phyloP scores from a whole-genome alignment of 805 yeast species.

The Ogataea glucozyma region DNA sequence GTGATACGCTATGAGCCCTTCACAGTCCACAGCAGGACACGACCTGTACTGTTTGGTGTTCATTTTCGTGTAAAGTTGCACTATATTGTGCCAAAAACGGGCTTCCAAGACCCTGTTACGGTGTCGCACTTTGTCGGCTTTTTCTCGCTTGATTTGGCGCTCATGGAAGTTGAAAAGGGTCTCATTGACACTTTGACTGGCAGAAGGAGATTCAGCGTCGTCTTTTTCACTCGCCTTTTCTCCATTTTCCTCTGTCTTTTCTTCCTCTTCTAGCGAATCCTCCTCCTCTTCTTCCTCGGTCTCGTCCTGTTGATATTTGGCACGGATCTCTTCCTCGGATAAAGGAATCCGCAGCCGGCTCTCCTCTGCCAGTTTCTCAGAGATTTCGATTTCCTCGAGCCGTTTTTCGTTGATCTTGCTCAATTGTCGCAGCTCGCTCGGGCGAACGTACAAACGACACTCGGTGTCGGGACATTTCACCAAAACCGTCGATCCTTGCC shows the following conservation, averaged over 20 bases:
- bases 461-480: constrained; percentile 68
- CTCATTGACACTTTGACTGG: constrained; percentile 5
- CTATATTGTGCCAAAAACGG: constrained; percentile 44
- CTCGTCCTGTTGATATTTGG: constrained; percentile 20
- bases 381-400: constrained; percentile 9
- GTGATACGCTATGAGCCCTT: constrained; percentile 46
- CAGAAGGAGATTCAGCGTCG: too few relatives aligned
- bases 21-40: constrained; percentile 89
- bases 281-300: constrained; percentile 14
- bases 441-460: constrained; percentile 47
- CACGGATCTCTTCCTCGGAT: constrained; percentile 26
- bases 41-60: constrained; percentile 53
- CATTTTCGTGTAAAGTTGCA: constrained; percentile 54
- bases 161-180: constrained; percentile 28
- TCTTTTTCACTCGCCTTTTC: constrained; percentile 8
- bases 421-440: constrained; percentile 39
- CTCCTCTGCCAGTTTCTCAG: constrained; percentile 6
- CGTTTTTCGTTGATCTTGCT: constrained; percentile 23
- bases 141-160: constrained; percentile 24
- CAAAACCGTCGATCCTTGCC: constrained; percentile 42
- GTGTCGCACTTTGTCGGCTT: constrained; percentile 23
- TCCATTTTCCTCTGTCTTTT: constrained; percentile 7
- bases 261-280: constrained; percentile 8
- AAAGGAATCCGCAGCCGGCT: constrained; percentile 10
- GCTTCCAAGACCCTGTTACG: constrained; percentile 31